phyloP scores from a whole-genome alignment of 768 basidiomycete genomes.

The Royoungia palumana region DNA sequence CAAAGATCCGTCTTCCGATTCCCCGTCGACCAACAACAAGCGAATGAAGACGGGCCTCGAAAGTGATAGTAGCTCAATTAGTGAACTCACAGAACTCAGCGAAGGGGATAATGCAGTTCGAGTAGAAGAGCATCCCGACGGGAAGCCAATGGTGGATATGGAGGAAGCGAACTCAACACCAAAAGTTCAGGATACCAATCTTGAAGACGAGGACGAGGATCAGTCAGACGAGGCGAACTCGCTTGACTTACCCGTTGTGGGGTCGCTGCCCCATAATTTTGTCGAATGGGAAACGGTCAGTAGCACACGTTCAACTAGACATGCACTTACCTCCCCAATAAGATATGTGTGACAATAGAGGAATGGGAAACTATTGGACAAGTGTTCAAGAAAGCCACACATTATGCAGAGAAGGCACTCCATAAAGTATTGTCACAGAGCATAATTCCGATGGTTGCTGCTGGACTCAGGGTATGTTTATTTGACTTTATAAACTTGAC shows the following conservation, averaged over 20 bases:
- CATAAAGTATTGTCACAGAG: constrained; percentile 62
- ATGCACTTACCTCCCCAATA: constrained; percentile 1
- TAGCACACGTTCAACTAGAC: constrained; percentile 1
- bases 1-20: constrained; percentile 10
- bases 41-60: constrained; percentile 53
- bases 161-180: constrained; percentile 1
- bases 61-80: constrained; percentile 58
- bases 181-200: not conserved
- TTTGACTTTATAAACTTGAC: not conserved
- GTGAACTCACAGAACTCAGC: constrained; percentile 73
- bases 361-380: constrained; percentile 85
- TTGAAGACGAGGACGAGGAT: constrained; percentile 6
- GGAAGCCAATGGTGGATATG: not conserved
- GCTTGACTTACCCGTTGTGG: constrained; percentile 1
- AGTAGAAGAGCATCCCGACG: constrained; percentile 4
- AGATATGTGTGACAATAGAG: constrained; percentile 79
- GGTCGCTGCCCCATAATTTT: constrained; percentile 48
- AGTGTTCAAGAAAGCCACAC: constrained; percentile 69
- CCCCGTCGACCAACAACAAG: constrained; percentile 10
- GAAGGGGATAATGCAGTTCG: constrained; percentile 38
- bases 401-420: constrained; percentile 79
- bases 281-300: constrained; percentile 91
- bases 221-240: not conserved
- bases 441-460: constrained; percentile 69
- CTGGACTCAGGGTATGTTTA: constrained; percentile 55